Base-by-base conservation (phyloP, 495 filamentous ascomycete species). In the Aspergillus baeticus region DNA sequence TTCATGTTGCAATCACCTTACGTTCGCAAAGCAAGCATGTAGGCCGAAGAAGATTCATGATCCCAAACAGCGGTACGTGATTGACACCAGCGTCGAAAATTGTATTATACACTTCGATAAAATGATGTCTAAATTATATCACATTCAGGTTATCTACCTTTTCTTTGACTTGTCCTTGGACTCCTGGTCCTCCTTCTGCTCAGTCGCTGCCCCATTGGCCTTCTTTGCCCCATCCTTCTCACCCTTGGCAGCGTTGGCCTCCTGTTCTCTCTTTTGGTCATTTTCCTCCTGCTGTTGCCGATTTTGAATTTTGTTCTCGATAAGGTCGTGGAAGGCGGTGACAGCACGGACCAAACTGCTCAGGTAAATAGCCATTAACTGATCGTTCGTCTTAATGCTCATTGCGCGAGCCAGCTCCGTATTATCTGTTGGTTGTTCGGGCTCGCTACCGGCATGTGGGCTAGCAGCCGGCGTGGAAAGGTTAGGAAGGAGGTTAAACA, bases 261-360 rank as follows among this genome's bases (percentile, higher is more conserved):
- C 72, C 58, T 90, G 87, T 45, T 88, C 85, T 72, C 88, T 87
- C 81, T 87, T 88, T 51, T 82, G 83, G 61, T 97, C 91, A 72
- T 89, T 91, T 69, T 98, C 94, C 67, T 96, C 94, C 72, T 95
- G 91, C 69, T 93, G 90, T 75, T 96, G 93, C 63, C 92, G 78
- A 76, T 98, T 98, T 78, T 98, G 94, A 58, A 98, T 96, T 86
- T 98, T 98, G 77, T 98, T 98, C 80, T 98, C 94, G 64, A 98
- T 98, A 59, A 98, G 77, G 72, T 98, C 94, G 70, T 98, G 94
- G 85, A 98, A 98, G 13, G 94, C 95, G 7, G 94, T 98, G 65
- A 98, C 98, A 29, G 95, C 95, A 37, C 94, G 84, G 75, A 98
- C 97, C 77, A 98, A 76, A 73, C 89, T 94, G 73, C 89, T 93